Evolutionary conservation across 768 basidiomycete species (phyloP), one percentile per base, ranked within the genome.

Genomic region (Tephrocybe sp.): DNA sequence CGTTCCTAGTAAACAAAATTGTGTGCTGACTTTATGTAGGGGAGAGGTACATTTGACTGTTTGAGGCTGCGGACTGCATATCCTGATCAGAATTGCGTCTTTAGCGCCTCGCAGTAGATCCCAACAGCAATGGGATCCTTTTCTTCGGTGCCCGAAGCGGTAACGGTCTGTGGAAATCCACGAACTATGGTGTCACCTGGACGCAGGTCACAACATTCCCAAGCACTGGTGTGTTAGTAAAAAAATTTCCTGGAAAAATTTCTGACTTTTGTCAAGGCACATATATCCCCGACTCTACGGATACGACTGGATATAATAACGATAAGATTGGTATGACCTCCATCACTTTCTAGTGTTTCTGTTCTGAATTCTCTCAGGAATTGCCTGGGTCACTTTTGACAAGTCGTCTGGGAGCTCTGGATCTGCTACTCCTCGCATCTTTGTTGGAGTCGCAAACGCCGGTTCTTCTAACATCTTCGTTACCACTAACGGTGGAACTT

Each of bases 351-450:
- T 36, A 4, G 11, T 12, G 15, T 8, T 5, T n/a, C 15, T n/a
- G 15, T 39, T 17, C 4, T 18, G n/a, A 5, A 12, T 20, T 39
- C n/a, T 11, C 3, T 11, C 39, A 69, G 75, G 76, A 33, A 73
- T 85, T 46, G 65, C 82, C n/a, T 86, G 78, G 75, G 80, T 86
- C 26, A 84, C 83, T 0, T 85, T 85, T 56, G 83, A 85, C 57
- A 68, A 75, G 37, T 74, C 81, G 5, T 78, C 82, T n/a, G 81
- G 82, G 5, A 66, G 72, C 2, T 69, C 72, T 23, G 82, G 83
- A 18, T 63, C 62, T 5, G 71, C 83, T 0, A 85, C 83, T 12
- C 80, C 74, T 24, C 78, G 83, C 41, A 86, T 87, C 30, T 86
- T 86, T 48, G 83, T 85, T 28, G 85, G 85, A 50, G 84, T 87